phyloP scores from a whole-genome alignment of 176 grass and related monocot species.

The Pharus latifolius region DNA sequence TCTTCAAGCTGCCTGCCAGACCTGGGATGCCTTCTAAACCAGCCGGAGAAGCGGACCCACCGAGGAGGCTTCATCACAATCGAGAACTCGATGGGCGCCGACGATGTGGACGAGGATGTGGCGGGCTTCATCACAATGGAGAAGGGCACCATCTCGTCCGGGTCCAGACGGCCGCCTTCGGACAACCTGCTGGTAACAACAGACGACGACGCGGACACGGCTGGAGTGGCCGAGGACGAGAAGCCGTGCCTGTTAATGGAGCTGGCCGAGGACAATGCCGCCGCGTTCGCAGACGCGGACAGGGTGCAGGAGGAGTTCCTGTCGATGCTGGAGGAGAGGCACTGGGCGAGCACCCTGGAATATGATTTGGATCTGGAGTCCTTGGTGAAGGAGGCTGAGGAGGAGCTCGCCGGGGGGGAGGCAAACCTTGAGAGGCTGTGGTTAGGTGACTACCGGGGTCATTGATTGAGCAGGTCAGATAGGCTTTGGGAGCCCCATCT shows the following conservation, averaged over 20 bases:
- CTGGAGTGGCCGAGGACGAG: slow-evolving; percentile 9
- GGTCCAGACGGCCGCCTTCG: slow-evolving; percentile 8
- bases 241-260: slow-evolving; percentile 17
- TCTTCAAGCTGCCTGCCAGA: slow-evolving; percentile 31
- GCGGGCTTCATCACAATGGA: slow-evolving; percentile 63
- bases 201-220: slow-evolving; percentile 17
- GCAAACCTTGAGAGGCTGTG: too few relatives aligned
- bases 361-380: slow-evolving; percentile 5
- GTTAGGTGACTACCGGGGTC: too few relatives aligned
- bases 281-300: neutral
- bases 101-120: slow-evolving; percentile 17
- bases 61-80: slow-evolving; percentile 35
- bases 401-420: slow-evolving; percentile 27
- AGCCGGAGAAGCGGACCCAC: neutral
- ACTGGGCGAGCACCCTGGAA: neutral
- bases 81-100: slow-evolving; percentile 22
- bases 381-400: slow-evolving; percentile 35
- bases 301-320: slow-evolving; percentile 59
- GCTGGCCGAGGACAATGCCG: slow-evolving; percentile 19
- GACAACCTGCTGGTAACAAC: slow-evolving; percentile 31
- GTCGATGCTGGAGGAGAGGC: slow-evolving; percentile 46
- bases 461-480: too few relatives aligned
- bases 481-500: too few relatives aligned
- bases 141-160: slow-evolving; percentile 31
- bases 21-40: slow-evolving; percentile 15